Conservation (phyloP, 768 basidiomycete species). For the Serendipita sp. region DNA sequence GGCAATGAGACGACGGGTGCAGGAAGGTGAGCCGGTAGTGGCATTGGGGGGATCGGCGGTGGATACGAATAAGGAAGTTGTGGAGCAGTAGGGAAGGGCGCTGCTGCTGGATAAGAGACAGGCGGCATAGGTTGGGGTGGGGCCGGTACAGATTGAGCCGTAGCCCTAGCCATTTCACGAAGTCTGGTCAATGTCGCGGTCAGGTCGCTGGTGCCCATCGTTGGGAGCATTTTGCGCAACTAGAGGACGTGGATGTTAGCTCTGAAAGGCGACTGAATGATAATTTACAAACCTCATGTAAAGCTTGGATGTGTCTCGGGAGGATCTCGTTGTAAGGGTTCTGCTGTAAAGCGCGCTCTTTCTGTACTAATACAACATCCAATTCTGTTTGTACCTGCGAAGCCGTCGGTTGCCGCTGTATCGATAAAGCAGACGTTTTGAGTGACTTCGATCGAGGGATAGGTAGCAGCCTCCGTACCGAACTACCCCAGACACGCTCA, state of each 20-base stretch:
- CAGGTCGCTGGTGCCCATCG: conserved; percentile 67
- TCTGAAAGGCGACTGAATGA: background rate
- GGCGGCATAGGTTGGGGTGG: background rate
- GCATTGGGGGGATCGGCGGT: background rate
- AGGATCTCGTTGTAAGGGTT: conserved; percentile 60
- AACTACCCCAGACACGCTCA: conserved; percentile 62
- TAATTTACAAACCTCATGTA: conserved; percentile 55
- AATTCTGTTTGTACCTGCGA: conserved; percentile 71
- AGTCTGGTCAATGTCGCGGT: conserved; percentile 60
- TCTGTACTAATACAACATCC: conserved; percentile 66
- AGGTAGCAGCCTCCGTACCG: conserved; percentile 12
- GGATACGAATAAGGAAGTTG: conserved; percentile 11
- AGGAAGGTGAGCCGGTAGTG: background rate
- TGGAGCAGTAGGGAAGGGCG: conserved; percentile 23
- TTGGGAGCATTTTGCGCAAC: conserved; percentile 32
- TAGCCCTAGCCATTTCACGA: conserved; percentile 23
- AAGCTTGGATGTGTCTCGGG: conserved; percentile 56
- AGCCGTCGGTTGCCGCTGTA: conserved; percentile 40
- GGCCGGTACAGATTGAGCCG: background rate
- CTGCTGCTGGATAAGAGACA: conserved; percentile 16
- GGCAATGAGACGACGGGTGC: conserved; percentile 12
- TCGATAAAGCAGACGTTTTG: conserved; percentile 17
- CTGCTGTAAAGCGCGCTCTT: conserved; percentile 52
- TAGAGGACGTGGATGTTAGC: conserved; percentile 16
- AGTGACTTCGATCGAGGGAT: conserved; percentile 18